Base-by-base conservation (phyloP, 208 protist species). In the Hexamita inflata region DNA sequence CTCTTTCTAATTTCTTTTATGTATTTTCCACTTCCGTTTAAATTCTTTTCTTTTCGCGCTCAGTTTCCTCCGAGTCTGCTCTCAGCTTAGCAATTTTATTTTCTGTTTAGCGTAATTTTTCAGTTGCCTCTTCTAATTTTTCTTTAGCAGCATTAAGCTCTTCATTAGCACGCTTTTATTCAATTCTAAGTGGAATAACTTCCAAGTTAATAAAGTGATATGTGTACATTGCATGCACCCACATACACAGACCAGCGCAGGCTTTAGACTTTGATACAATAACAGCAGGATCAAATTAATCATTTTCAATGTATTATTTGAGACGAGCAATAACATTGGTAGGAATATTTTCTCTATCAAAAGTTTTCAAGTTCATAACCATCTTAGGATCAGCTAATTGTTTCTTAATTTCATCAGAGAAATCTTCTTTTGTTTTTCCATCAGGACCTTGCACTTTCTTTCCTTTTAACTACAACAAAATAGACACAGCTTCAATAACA, bases 201-300 rank as follows among this genome's bases (percentile, higher is more conserved):
- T 91, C 90, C 82, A 94, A 95, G n/a, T 88, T 88, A 4, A 95
- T 91, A 75, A 89, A 86, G 86, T 95, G 94, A 86, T 97, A 98
- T 73, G 91, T 87, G 73, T 94, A 88, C 84, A 98, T 94, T 61
- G 94, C 93, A 80, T 90, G 83, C 15, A 97, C 92, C 93, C 94
- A 98, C 59, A 89, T 89, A 85, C 95, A 92, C 45, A 98, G 80
- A 26, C 87, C 90, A 4, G 89, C 90, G 60, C 87, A 90, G 32
- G 94, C 92, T 64, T 39, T 59, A 39, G 83, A 89, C 35, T 86
- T 84, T n/a, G 45, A 74, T 49, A 92, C 88, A 35, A 97, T 89
- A 15, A 84, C 82, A 65, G 88, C 88, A 73, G 92, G 88, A 75
- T 89, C 92, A 62, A 94, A 85, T n/a, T 94, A 88, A 45, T 88